Evolutionary conservation across 2,329 filamentous ascomycete species (phyloP).

Genomic region (Zasmidium cellare): DNA sequence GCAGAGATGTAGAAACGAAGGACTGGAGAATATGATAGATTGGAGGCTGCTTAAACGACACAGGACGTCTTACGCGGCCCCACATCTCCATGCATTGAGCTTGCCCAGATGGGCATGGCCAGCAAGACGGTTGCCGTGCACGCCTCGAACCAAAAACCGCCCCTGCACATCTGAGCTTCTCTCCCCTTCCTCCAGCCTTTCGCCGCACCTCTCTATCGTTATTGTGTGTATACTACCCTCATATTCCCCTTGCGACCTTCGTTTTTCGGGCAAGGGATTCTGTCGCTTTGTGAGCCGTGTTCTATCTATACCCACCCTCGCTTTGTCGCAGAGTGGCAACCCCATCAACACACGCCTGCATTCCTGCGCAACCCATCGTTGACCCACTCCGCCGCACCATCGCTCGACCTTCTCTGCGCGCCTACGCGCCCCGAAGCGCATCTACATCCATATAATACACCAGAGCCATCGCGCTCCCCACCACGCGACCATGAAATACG

Average conservation of each 20-base stretch:
- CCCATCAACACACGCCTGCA: not conserved
- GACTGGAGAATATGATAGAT: too few species aligned
- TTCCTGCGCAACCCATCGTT: not conserved
- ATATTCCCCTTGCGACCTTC: not conserved
- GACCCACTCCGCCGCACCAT: not conserved
- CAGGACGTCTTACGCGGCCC: too few species aligned
- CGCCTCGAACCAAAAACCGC: not conserved
- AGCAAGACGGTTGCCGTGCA: too few species aligned
- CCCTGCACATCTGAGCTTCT: not conserved
- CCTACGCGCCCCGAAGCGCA: not conserved
- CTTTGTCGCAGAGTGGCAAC: not conserved
- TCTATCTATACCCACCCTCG: not conserved
- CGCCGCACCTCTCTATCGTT: not conserved
- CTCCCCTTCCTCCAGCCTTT: not conserved
- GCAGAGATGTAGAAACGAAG: too few species aligned
- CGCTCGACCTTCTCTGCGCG: not conserved
- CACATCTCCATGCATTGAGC: too few species aligned
- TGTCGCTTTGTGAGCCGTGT: not conserved
- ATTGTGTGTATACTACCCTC: not conserved
- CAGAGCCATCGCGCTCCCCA: not conserved
- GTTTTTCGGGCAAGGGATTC: not conserved
- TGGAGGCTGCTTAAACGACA: too few species aligned
- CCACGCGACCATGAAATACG: slow-evolving; percentile 26
- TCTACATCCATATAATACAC: not conserved
- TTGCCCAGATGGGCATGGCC: too few species aligned